A percentile compares a stretch with the other conserved stretches of the same genome.
These are phyloP conservation scores for Rhodotorula sp. DNA, from an alignment of 1,284 basidiomycete genomes.

Conservation along the genomic window DNA sequence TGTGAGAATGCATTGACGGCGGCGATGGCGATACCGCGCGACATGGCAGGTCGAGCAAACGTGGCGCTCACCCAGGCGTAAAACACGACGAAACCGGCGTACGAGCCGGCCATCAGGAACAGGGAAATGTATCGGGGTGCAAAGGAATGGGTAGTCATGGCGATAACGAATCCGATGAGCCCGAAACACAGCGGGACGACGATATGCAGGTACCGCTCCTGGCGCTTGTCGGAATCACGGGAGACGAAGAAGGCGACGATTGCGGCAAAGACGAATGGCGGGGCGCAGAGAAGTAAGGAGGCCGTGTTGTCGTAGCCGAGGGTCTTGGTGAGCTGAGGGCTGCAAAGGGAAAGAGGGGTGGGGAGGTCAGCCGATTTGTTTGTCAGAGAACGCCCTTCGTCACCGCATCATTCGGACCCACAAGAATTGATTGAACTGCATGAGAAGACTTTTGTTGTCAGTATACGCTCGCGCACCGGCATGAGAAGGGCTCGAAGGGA, in stretches of 20 bases:
- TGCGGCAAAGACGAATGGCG: conserved; percentile 47
- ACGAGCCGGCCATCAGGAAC: conserved; percentile 67
- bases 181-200: conserved; percentile 48
- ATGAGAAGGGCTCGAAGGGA: background rate
- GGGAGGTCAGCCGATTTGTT: background rate
- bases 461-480: background rate
- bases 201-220: conserved; percentile 54
- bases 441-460: background rate
- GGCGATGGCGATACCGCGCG: conserved; percentile 51
- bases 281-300: conserved; percentile 50
- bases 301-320: conserved; percentile 43
- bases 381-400: background rate
- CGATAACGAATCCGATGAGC: conserved; percentile 58
- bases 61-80: conserved; percentile 48
- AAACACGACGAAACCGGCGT: conserved; percentile 50
- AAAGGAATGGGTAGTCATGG: conserved; percentile 48
- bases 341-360: background rate
- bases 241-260: conserved; percentile 60
- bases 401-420: background rate
- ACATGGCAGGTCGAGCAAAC: conserved; percentile 50
- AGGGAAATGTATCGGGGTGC: conserved; percentile 49
- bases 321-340: conserved; percentile 9
- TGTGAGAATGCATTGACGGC: conserved; percentile 51
- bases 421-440: conserved; percentile 19
- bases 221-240: conserved; percentile 62